Percentiles rank a stretch among this genome's conserved stretches.
Evolutionary conservation across 768 basidiomycete species (phyloP).

Genomic region (Suillus ampliporus): DNA sequence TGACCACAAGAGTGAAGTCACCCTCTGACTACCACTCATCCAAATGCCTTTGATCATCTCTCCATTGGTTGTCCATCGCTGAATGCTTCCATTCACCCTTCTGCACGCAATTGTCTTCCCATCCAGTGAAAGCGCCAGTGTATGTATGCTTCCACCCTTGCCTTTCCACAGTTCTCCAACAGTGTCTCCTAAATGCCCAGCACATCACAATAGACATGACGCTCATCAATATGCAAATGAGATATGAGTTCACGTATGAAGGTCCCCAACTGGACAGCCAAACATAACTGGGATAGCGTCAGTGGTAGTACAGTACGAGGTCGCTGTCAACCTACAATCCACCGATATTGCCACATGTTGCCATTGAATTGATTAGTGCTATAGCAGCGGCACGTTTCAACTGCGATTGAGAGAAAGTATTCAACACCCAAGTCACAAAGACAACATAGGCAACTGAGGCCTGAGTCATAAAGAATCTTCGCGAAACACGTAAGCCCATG

Average conservation of each 20-base stretch:
- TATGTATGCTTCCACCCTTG: too few relatives aligned
- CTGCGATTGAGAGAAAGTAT: conserved; percentile 71
- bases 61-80: too few relatives aligned
- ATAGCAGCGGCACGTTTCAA: conserved; percentile 86
- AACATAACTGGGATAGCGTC: conserved; percentile 48
- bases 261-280: conserved; percentile 77
- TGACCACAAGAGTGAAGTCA: too few relatives aligned
- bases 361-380: conserved; percentile 79
- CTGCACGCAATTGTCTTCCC: too few relatives aligned
- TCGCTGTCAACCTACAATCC: conserved; percentile 65
- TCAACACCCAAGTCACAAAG: conserved; percentile 59
- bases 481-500: not conserved
- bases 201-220: conserved; percentile 54
- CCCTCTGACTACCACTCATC: too few relatives aligned
- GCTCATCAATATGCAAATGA: conserved; percentile 70
- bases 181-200: conserved; percentile 50
- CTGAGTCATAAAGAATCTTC: conserved; percentile 77
- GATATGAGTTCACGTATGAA: conserved; percentile 69
- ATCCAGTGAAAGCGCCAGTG: too few relatives aligned
- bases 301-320: conserved; percentile 3
- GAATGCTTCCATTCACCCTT: too few relatives aligned
- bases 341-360: conserved; percentile 79
- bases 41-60: too few relatives aligned
- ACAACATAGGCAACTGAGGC: conserved; percentile 72
- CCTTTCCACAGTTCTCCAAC: too few relatives aligned